phyloP scores from a whole-genome alignment of 805 yeast genomes.

The Clavispora carvajalis region DNA sequence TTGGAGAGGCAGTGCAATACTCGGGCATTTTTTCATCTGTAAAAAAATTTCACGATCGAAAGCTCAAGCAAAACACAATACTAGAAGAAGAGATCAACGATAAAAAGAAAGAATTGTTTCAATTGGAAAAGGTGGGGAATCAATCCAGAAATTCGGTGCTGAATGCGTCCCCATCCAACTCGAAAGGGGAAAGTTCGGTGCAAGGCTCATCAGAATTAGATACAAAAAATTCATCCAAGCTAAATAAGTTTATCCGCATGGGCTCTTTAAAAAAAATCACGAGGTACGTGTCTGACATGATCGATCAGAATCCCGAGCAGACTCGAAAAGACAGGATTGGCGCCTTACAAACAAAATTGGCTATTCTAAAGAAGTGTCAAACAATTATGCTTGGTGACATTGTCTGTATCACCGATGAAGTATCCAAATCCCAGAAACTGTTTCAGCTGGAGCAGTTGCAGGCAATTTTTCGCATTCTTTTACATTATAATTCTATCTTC shows the following conservation, averaged over 20 bases:
- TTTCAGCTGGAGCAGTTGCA: constrained; percentile 48
- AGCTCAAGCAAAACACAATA: constrained; percentile 27
- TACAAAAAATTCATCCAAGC: constrained; percentile 19
- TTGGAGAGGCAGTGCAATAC: constrained; percentile 67
- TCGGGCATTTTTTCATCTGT: constrained; percentile 54
- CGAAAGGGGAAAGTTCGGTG: neutral
- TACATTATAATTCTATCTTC: constrained; percentile 50
- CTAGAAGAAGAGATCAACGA: constrained; percentile 29
- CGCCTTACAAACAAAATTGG: constrained; percentile 46
- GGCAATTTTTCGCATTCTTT: constrained; percentile 47
- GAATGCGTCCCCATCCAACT: neutral
- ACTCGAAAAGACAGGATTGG: constrained; percentile 50
- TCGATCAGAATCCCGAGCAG: constrained; percentile 64
- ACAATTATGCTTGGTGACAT: constrained; percentile 37
- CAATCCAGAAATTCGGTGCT: neutral
- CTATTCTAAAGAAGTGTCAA: constrained; percentile 48
- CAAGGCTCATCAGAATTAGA: neutral
- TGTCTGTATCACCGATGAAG: constrained; percentile 37
- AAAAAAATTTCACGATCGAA: constrained; percentile 48
- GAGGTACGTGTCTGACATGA: constrained; percentile 50
- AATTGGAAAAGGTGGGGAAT: constrained; percentile 14
- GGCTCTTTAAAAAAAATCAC: constrained; percentile 43
- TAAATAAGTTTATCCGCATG: constrained; percentile 49
- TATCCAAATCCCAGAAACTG: constrained; percentile 42
- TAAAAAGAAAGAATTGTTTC: constrained; percentile 27